These are phyloP conservation scores for Pelargonium nanum DNA, from an alignment of 345 rosid species.

Conservation along the genomic window DNA sequence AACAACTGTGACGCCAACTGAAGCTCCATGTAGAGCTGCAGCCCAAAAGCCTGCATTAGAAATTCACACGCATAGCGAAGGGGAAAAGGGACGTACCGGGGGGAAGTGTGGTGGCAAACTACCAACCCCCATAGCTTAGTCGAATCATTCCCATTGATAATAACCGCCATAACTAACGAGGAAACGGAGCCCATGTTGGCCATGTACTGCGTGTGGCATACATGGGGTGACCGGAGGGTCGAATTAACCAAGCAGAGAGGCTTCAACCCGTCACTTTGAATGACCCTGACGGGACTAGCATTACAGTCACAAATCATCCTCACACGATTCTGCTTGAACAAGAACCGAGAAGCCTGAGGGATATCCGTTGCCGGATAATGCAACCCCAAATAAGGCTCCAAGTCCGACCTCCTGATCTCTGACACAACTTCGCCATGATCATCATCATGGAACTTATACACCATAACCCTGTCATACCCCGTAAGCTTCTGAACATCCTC, in stretches of 20 bases:
- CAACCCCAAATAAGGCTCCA: constrained; percentile 77
- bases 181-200: constrained; percentile 71
- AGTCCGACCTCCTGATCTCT: constrained; percentile 71
- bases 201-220: constrained; percentile 72
- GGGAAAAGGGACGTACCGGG: constrained; percentile 63
- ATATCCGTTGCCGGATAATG: constrained; percentile 88
- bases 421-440: constrained; percentile 84
- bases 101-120: constrained; percentile 72
- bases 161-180: constrained; percentile 59
- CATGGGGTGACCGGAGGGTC: constrained; percentile 62
- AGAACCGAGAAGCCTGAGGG: constrained; percentile 78
- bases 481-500: constrained; percentile 82
- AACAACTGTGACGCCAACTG: constrained; percentile 48
- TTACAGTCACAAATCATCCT: constrained; percentile 73
- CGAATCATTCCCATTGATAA: constrained; percentile 35
- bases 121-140: constrained; percentile 82
- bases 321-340: constrained; percentile 74
- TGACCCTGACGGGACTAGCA: constrained; percentile 43
- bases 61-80: constrained; percentile 77
- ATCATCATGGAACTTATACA: constrained; percentile 78
- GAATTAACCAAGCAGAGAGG: constrained; percentile 77
- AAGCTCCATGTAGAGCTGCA: constrained; percentile 70
- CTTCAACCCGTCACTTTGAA: constrained; percentile 54
- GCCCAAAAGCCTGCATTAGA: constrained; percentile 71
- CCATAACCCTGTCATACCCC: constrained; percentile 85